Conservation (phyloP, 2,329 filamentous ascomycete genomes). For the Chaetomiaceae sp. region DNA sequence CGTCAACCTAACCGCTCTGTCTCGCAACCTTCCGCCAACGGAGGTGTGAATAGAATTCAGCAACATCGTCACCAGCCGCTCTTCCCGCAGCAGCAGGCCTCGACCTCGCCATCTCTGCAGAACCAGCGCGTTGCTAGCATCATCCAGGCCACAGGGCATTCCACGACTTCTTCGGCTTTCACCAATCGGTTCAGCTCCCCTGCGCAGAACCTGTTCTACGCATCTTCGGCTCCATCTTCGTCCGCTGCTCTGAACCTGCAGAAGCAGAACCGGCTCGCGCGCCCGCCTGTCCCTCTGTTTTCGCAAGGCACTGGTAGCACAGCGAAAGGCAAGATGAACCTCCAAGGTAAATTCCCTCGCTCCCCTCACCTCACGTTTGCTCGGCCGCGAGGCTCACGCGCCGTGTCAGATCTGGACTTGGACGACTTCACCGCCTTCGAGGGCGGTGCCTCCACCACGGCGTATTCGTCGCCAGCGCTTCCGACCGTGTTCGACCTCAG, state of each 20-base stretch:
- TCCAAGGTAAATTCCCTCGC: conserved; percentile 43
- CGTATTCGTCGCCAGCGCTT: conserved; percentile 49
- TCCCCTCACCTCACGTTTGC: conserved; percentile 15
- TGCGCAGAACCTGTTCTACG: conserved; percentile 56
- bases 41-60: conserved; percentile 40
- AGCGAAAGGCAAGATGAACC: conserved; percentile 49
- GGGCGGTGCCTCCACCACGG: conserved; percentile 42
- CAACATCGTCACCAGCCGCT: conserved; percentile 41
- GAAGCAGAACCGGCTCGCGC: conserved; percentile 44
- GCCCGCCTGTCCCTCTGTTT: conserved; percentile 69
- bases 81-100: conserved; percentile 28
- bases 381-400: conserved; percentile 28
- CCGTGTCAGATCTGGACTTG: conserved; percentile 48
- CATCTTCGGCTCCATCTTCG: conserved; percentile 59
- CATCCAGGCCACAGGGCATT: conserved; percentile 52
- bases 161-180: conserved; percentile 47
- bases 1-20: conserved; percentile 38
- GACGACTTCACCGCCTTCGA: conserved; percentile 54
- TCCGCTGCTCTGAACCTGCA: conserved; percentile 53
- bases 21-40: conserved; percentile 33
- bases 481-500: conserved; percentile 46
- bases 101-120: conserved; percentile 41
- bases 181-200: conserved; percentile 52
- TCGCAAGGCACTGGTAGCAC: conserved; percentile 51
- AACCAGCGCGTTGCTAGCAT: conserved; percentile 55